These are phyloP conservation scores for Wallacemonas sp. DNA, from an alignment of 208 protist species.

Conservation along the genomic window DNA sequence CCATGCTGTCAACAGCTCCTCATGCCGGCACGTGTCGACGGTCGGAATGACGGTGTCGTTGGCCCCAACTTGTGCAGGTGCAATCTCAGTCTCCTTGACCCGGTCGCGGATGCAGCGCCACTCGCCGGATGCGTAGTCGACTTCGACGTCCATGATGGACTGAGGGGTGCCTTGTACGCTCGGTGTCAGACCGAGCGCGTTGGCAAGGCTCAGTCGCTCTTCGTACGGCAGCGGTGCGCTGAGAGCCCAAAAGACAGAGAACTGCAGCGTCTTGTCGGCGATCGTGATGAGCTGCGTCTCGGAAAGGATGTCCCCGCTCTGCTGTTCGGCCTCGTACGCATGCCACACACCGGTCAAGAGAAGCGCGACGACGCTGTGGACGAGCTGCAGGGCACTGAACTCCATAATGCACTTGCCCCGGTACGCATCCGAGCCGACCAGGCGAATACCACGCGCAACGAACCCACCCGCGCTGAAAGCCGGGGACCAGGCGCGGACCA, in stretches of 20 bases:
- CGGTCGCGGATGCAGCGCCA: conserved; percentile 76
- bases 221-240: conserved; percentile 68
- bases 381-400: conserved; percentile 81
- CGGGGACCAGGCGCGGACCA: conserved; percentile 70
- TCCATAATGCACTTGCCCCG: conserved; percentile 94
- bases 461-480: conserved; percentile 87
- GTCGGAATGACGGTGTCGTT: conserved; percentile 98
- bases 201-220: conserved; percentile 59
- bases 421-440: conserved; percentile 52
- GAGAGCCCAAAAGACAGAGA: conserved; percentile 96
- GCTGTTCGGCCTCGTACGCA: conserved; percentile 90
- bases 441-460: conserved; percentile 73
- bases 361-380: conserved; percentile 93
- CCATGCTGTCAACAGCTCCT: conserved; percentile 96
- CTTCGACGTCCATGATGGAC: conserved; percentile 86
- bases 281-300: conserved; percentile 36
- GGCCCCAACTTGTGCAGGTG: conserved; percentile 89
- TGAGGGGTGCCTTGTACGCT: conserved; percentile 25
- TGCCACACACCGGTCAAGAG: conserved; percentile 88
- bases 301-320: conserved; percentile 39
- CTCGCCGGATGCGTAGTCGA: conserved; percentile 71
- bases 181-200: conserved; percentile 49
- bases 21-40: conserved; percentile 98
- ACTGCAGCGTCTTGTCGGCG: conserved; percentile 85
- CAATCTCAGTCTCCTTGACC: conserved; percentile 85